Conservation (phyloP, 129 eudicot species). For the Gnaphalium uliginosum region DNA sequence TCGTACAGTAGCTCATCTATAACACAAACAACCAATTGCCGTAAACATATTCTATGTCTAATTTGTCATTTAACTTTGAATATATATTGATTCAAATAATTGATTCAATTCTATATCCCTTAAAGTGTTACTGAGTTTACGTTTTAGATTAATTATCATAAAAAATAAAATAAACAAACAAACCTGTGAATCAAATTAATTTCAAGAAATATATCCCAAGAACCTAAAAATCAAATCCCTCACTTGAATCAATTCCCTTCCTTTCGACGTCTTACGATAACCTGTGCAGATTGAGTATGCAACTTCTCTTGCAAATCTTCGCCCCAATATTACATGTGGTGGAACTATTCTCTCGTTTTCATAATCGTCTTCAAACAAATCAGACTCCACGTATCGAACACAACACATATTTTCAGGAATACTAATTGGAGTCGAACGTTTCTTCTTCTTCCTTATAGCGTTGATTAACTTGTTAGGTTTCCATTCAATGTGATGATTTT, state of each 20-base stretch:
- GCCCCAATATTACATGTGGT: conserved; percentile 61
- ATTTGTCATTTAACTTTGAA: neutral
- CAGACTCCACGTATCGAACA: conserved; percentile 35
- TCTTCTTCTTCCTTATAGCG: conserved; percentile 23
- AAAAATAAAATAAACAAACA: neutral
- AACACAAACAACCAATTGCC: neutral
- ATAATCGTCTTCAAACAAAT: conserved; percentile 45
- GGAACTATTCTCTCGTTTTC: conserved; percentile 52
- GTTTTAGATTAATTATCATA: neutral
- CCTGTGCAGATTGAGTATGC: conserved; percentile 57
- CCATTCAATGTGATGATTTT: neutral
- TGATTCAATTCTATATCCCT: too few relatives aligned
- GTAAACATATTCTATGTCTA: too few relatives aligned
- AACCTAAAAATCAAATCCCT: conserved; percentile 65
- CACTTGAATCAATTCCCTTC: conserved; percentile 55
- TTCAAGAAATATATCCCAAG: conserved; percentile 65
- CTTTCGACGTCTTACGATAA: conserved; percentile 49
- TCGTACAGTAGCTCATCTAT: too few relatives aligned
- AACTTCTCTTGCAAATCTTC: conserved; percentile 55
- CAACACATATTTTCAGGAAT: conserved; percentile 27
- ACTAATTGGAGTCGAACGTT: conserved; percentile 27
- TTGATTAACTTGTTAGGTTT: neutral
- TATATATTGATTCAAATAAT: too few relatives aligned
- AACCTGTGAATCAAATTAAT: conserved; percentile 19
- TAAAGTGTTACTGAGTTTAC: neutral